Base-by-base conservation (phyloP, 148 eudicot species). In the Rheum nobile region DNA sequence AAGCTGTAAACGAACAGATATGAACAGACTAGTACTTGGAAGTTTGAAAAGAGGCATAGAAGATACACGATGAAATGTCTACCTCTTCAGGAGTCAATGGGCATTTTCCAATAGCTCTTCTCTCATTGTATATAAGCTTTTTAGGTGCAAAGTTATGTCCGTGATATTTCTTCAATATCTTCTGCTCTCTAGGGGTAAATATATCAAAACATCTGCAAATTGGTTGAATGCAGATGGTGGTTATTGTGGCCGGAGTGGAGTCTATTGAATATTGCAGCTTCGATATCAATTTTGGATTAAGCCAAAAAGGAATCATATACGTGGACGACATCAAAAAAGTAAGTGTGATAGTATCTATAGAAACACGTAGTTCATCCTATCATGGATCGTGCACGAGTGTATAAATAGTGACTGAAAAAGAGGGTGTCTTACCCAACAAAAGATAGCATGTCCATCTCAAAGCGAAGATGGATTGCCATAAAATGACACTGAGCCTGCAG, bases 31-130 rank as follows among this genome's bases (percentile, higher is more conserved):
- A 57, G 34, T 24, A 57, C 34, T 32, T 32, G 16, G 70, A 65
- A 16, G 21, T 55, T 55, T 55, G 37, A 63, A 63, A 1, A 63
- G 0, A 29, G 37, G n/a, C 17, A 61, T 22, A 70, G 31, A 19
- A 70, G 26, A 70, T 39, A 35, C 68, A 31, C 42, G n/a, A 75
- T 31, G 26, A 72, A 6, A 65, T 69, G 74, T 75, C 4, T 79
- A 95, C 98, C 96, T 95, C 98, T 84, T 95, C 97, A 47, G 98
- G 98, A 71, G 98, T 95, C 72, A 91, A 77, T 63, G 98, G 98
- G 75, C 98, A 95, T 86, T 95, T 95, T 34, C 97, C 98, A 68
- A 91, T 95, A 75, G 90, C 89, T 72, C 96, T 84, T 83, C 98
- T 84, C 69, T 86, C 97, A 67, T 75, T 77, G 76, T 88, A 85